Evolutionary conservation across 257 asterid species (phyloP), one percentile per base, ranked within the genome.

Genomic region (Plantago major): DNA sequence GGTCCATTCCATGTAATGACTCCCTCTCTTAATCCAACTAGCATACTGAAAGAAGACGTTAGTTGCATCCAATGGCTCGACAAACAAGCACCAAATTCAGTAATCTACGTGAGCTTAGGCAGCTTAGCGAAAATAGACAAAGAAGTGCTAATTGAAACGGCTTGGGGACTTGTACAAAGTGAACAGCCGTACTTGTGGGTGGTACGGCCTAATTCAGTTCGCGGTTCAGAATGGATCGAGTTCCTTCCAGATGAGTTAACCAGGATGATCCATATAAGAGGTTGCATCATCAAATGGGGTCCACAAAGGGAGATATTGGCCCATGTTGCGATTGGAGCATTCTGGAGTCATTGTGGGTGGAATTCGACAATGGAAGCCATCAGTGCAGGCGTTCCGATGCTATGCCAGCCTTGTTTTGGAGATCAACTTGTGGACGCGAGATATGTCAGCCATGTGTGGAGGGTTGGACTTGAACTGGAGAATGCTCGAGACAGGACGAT

Each of bases 1-100:
- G 84, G 81, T 1, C 77, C 81, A 46, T 12, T 79, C 0, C 77
- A 79, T 59, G 72, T 60, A 67, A 19, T 66, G 46, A 51, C 71
- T 4, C 46, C 73, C 13, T 6, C 16, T 0, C 33, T 4, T 2
- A 49, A 49, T 15, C 42, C 60, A 7, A 63, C 77, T 10, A 71
- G 67, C 55, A 46, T 48, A 37, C 3, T 68, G 0, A 15, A 65
- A 37, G 74, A 76, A 47, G 81, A 76, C 58, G 9, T 19, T 3
- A 55, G 0, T 54, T 60, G 67, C 58, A 64, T 76, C 1, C 2
- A 33, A 0, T 76, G 81, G 81, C 81, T 76, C 6, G 74, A 76
- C 3, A 63, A 64, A 18, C 77, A 71, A 43, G 46, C 67, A 7
- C 46, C 60, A 0, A 47, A 63, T 7, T 75, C 76, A 0, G 80